Evolutionary conservation across 176 grass and related monocot genomes (phyloP), one percentile per base, ranked within the genome.

Genomic region (Carex cristatella): DNA sequence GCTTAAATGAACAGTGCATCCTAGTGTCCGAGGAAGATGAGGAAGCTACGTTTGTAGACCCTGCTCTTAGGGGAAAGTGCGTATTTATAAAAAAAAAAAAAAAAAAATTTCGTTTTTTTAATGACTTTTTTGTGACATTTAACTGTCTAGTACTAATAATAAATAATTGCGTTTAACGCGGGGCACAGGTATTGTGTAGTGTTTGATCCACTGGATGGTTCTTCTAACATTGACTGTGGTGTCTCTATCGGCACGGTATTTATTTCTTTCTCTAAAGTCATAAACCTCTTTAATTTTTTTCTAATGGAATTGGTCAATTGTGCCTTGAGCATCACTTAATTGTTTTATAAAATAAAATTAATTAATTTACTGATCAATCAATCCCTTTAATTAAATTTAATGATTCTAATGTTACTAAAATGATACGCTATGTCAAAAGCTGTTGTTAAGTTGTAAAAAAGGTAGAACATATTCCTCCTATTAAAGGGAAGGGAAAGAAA

Each of bases 171-270:
- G 19, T 55, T 54, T 76, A 76, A 51, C 46, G 7, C 46, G 27
- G 48, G 72, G 65, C 33, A 28, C 64, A 94, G 96, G 84, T 99
- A 95, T 2, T 99, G 96, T 16, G 96, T 99, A 2, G 94, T 92
- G 83, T 99, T 99, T 88, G 96, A 99, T 83, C 96, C 96, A 6
- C 89, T 99, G 53, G 96, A 99, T 49, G 96, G 96, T 33, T 99
- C 96, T 71, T 99, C 96, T 32, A 99, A 99, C 87, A 99, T 99
- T 38, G 93, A 99, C 81, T 99, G 96, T 58, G 96, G 96, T 69
- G 96, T 99, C 85, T 99, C 96, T 61, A 99, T 99, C 80, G 96
- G 96, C 90, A 99, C 96, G 87, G 93, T 99, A 92, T 32, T 33
- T 87, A 56, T 16, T 81, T 65, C 18, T 46, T 10, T 35, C 14